phyloP scores from a whole-genome alignment of 2,329 filamentous ascomycete genomes.

The Fusarium sororula region DNA sequence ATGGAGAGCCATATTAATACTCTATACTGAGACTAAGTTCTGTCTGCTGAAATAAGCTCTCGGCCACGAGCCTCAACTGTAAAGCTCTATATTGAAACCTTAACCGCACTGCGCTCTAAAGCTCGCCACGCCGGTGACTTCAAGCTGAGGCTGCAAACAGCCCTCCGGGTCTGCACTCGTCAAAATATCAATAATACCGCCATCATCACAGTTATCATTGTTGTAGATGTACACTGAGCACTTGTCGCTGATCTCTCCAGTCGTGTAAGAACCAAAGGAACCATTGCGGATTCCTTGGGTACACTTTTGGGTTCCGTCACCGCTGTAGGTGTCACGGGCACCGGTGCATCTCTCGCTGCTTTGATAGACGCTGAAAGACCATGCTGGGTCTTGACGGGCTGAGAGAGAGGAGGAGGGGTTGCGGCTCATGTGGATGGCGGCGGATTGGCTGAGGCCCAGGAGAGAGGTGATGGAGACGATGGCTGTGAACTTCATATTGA shows the following conservation, averaged over 20 bases:
- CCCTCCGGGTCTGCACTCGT: neutral
- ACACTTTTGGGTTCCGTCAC: neutral
- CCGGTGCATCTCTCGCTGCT: neutral
- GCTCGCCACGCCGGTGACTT: neutral
- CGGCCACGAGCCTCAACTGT: no score
- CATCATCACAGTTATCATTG: neutral
- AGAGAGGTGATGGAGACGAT: neutral
- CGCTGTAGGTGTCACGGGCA: neutral
- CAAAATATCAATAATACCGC: neutral
- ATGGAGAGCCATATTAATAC: no score
- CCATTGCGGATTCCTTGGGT: neutral
- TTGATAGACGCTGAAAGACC: neutral
- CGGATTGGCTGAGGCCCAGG: neutral
- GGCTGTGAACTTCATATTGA: neutral
- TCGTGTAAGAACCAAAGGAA: neutral
- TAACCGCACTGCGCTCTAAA: neutral
- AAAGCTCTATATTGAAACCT: no score
- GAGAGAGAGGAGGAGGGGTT: neutral
- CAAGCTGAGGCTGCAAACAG: neutral
- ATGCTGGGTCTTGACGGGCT: neutral
- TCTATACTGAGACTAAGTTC: no score
- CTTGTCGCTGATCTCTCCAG: neutral
- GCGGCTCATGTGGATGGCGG: neutral
- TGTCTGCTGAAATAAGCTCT: no score
- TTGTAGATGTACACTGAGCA: neutral